Base-by-base conservation (phyloP, 176 grass and related monocot species). In the Leersia perrieri region DNA sequence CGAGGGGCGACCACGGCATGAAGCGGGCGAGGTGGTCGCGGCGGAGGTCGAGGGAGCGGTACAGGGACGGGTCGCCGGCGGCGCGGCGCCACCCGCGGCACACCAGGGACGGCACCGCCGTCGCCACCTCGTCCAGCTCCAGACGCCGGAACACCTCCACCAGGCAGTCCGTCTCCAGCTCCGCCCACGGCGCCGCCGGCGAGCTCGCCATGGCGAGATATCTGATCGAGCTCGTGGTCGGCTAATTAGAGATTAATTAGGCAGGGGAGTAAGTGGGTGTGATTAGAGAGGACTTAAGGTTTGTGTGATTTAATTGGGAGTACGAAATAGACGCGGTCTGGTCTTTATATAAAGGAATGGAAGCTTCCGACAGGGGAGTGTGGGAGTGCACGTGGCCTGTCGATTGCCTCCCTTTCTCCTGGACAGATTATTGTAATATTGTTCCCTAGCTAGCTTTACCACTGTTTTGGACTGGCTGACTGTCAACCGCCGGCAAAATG, bases 91-190 rank as follows among this genome's bases (percentile, higher is more conserved):
- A 98, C 1, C 73, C 88, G 28, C 78, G 82, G 86, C 95, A 98
- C 73, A 93, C 95, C 18, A 91, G 89, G n/a, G n/a, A n/a, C 79
- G 95, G 95, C 11, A 84, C 84, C 1, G 86, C 25, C 5, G 89
- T 29, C 3, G 88, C 67, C 42, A 92, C 79, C 73, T 98, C 95
- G 22, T 89, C 88, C 39, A 93, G 88, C 23, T 63, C 75, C 3
- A 98, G 90, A 1, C 76, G 78, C 11, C 60, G 35, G 80, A 98
- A 94, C 33, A 98, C 82, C 61, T 86, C 80, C 58, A 86, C 75
- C 33, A 98, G 87, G 82, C 95, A 93, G 80, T 98, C 95, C 44
- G 74, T 80, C 14, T 77, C 77, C 84, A 98, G 91, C 41, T 94
- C 88, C 13, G 80, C 83, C 95, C 92, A 98, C 72, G 57, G 0